Evolutionary conservation across 2,329 filamentous ascomycete species (phyloP).

Genomic region (Fusarium concolor): DNA sequence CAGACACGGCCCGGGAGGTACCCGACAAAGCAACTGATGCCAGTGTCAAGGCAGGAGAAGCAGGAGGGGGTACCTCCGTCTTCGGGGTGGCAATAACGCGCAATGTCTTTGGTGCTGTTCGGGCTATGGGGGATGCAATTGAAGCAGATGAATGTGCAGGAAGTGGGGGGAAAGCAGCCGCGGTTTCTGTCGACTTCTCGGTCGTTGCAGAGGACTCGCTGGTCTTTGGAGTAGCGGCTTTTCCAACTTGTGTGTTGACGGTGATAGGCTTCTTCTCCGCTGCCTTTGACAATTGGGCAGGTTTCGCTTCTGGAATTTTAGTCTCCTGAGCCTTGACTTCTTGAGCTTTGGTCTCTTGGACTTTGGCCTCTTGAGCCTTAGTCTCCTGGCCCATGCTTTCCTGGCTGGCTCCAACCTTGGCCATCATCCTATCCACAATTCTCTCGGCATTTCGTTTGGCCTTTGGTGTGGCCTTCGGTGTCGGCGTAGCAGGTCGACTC

Average conservation of each 20-base stretch:
- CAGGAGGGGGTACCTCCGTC: slow-evolving; percentile 63
- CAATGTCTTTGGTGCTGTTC: slow-evolving; percentile 71
- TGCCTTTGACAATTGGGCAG: slow-evolving; percentile 14
- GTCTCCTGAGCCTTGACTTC: slow-evolving; percentile 28
- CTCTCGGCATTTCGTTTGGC: slow-evolving; percentile 51
- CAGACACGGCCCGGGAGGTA: slow-evolving; percentile 48
- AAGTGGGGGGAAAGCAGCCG: slow-evolving; percentile 62
- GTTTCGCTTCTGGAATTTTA: slow-evolving; percentile 26
- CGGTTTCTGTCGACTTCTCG: slow-evolving; percentile 50
- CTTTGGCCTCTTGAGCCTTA: slow-evolving; percentile 29
- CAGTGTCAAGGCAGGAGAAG: slow-evolving; percentile 48
- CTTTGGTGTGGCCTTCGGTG: slow-evolving; percentile 51
- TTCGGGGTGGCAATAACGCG: slow-evolving; percentile 77
- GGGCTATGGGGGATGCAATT: slow-evolving; percentile 62
- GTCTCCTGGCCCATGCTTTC: slow-evolving; percentile 28
- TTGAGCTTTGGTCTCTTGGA: slow-evolving; percentile 34
- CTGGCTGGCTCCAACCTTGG: slow-evolving; percentile 28
- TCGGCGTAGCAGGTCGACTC: slow-evolving; percentile 52
- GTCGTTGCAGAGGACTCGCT: slow-evolving; percentile 45
- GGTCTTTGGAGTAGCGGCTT: slow-evolving; percentile 48
- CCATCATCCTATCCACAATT: slow-evolving; percentile 41
- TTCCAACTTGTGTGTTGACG: slow-evolving; percentile 63
- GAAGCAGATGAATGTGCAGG: slow-evolving; percentile 59
- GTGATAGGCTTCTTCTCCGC: slow-evolving; percentile 51
- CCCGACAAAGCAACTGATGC: slow-evolving; percentile 48